phyloP scores from a whole-genome alignment of 306 rosid genomes.

The Vicia sativa region DNA sequence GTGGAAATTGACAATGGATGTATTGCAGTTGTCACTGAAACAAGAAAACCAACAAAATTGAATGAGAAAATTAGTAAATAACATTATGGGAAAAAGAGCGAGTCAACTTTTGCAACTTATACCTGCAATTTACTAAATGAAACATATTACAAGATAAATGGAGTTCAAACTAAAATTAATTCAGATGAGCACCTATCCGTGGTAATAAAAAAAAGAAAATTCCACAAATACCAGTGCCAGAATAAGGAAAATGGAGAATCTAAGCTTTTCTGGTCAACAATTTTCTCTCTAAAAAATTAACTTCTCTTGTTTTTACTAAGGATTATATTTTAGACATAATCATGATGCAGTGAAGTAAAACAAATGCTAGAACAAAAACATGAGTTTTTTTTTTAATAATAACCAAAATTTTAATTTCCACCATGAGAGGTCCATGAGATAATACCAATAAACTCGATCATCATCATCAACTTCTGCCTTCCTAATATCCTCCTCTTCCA shows the following conservation, averaged over 20 bases:
- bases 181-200: constrained; percentile 5
- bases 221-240: neutral
- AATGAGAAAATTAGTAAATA: constrained; percentile 18
- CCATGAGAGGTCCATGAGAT: constrained; percentile 38
- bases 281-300: constrained; percentile 10
- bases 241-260: constrained; percentile 12
- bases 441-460: constrained; percentile 72
- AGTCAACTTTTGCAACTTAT: constrained; percentile 20
- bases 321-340: neutral
- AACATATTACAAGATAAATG: constrained; percentile 1
- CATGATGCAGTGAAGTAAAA: constrained; percentile 18
- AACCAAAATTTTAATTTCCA: constrained; percentile 36
- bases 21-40: constrained; percentile 69
- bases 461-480: constrained; percentile 54
- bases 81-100: constrained; percentile 18
- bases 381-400: neutral
- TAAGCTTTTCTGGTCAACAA: constrained; percentile 4
- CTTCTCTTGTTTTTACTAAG: neutral
- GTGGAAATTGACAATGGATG: constrained; percentile 72
- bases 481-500: constrained; percentile 56
- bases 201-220: constrained; percentile 19
- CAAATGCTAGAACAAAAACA: constrained; percentile 12
- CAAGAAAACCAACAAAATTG: constrained; percentile 25
- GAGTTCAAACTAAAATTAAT: constrained; percentile 19
- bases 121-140: constrained; percentile 2